Percentiles rank a stretch among this genome's conserved stretches.
Conservation (phyloP, 2,329 filamentous ascomycete genomes). For the Fusarium beomiforme region DNA sequence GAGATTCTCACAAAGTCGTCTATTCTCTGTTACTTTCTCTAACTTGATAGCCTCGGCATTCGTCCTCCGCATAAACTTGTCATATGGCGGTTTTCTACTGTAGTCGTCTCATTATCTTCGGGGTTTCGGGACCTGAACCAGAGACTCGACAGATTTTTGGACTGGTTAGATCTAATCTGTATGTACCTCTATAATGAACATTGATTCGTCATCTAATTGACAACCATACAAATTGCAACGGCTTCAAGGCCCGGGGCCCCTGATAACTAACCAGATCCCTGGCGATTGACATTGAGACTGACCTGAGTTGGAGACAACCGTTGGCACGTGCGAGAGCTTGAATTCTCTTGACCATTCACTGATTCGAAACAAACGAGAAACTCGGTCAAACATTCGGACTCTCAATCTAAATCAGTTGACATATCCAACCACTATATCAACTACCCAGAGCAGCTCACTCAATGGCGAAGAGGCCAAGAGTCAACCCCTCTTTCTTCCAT, state of each 20-base stretch:
- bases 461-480: slow-evolving; percentile 24
- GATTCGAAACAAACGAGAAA: slow-evolving; percentile 13
- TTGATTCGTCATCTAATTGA: slow-evolving; percentile 5
- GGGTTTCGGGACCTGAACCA: slow-evolving; percentile 23
- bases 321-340: slow-evolving; percentile 42
- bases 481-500: slow-evolving; percentile 17
- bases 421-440: slow-evolving; percentile 1
- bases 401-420: slow-evolving; percentile 4
- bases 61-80: slow-evolving; percentile 3
- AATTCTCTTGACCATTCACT: slow-evolving; percentile 8
- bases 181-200: neutral
- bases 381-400: slow-evolving; percentile 23
- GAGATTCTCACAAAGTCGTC: neutral
- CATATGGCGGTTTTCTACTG: slow-evolving; percentile 20
- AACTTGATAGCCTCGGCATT: slow-evolving; percentile 5
- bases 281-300: neutral
- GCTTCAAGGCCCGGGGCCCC: slow-evolving; percentile 9
- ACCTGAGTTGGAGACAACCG: slow-evolving; percentile 19
- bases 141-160: slow-evolving; percentile 22
- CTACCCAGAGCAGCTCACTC: neutral
- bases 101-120: slow-evolving; percentile 6
- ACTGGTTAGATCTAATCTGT: slow-evolving; percentile 13
- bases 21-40: neutral
- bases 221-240: neutral
- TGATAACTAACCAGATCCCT: slow-evolving; percentile 21